Base-by-base conservation (phyloP, 306 rosid genomes). In the Carpinus viminea region DNA sequence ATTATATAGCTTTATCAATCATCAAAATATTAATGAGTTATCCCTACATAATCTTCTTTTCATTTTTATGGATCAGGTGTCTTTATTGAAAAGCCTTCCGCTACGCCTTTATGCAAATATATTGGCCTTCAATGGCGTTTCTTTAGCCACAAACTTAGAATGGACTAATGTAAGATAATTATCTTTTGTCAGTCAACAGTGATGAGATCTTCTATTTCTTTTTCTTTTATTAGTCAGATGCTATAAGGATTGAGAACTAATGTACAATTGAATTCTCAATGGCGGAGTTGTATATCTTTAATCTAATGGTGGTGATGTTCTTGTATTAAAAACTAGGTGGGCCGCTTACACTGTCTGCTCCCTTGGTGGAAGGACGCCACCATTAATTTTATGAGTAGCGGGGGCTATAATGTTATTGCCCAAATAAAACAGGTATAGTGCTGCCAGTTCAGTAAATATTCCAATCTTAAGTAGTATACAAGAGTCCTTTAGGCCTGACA, bases 361-460 rank as follows among this genome's bases (percentile, higher is more conserved):
- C 90, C 92, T 68, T 88, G 92, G 90, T 88, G 92, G 90, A 75
- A 86, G 64, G 88, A 88, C 41, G 82, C 90, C 70, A 88, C 84
- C 6, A 48, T 88, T 59, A 82, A 57, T 78, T 88, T 86, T 72
- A 88, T 88, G 74, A 50, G 7, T 7, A 82, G 90, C 7, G 92
- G 90, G 43, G 92, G 92, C 36, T 88, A 88, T 38, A 84, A 88
- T 71, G 88, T 88, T 20, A 8, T 50, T 72, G 69, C 82, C n/a
- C 74, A 80, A 59, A 84, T 88, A 59, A 82, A 88, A 68, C 83
- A 86, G 87, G 92, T 84, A 81, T 8, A n/a, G 16, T 9, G 38
- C 2, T 46, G 15, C 16, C 36, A 72, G 21, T 13, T 48, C 13
- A 55, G 15, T 57, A 20, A 17, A 13, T n/a, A 66, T 15, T 17